Evolutionary conservation across 1,284 basidiomycete species (phyloP), one percentile per base, ranked within the genome.

Genomic region (Meira miltonrushii): DNA sequence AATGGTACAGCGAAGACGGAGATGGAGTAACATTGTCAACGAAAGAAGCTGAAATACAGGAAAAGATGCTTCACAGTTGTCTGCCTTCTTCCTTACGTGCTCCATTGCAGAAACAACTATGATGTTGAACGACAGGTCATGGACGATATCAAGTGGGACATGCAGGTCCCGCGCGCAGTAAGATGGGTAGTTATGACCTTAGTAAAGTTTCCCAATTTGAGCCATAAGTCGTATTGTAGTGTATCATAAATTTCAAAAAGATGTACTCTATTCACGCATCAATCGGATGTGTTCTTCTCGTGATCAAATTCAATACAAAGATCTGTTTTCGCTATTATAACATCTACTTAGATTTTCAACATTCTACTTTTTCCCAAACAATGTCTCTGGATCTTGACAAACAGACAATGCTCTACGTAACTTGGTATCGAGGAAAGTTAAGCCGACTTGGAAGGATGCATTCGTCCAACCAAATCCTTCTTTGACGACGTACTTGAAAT

Each of bases 321-420:
- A 33, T 33, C 8, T 33, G 28, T 33, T 33, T 33, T 33, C 28
- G 8, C 28, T 33, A 33, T 33, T 8, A 33, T 3, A 8, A 33
- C 28, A 44, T 25, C 3, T 25, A 44, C 17, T 3, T 17, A 44
- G 3, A 17, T 9, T 44, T 25, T 44, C 17, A 4, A 17, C 23
- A 17, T 44, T 17, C 43, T 44, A 44, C 8, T 44, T 44, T 3
- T 17, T 44, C 9, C 50, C 50, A 53, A 53, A 53, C 11, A 53
- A 33, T 2, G 50, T 53, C 25, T 93, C 90, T 1, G 91, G 91
- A 62, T 89, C 89, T 9, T 90, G 92, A 79, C 92, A 92, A 6
- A 91, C 87, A 1, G 92, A 88, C 17, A 97, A 87, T 1, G 94
- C 94, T 48, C 94, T 88, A 28, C 93, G 85, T 89, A 95, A 94